Conservation (phyloP, 495 filamentous ascomycete species). For the Poronia punctata region DNA sequence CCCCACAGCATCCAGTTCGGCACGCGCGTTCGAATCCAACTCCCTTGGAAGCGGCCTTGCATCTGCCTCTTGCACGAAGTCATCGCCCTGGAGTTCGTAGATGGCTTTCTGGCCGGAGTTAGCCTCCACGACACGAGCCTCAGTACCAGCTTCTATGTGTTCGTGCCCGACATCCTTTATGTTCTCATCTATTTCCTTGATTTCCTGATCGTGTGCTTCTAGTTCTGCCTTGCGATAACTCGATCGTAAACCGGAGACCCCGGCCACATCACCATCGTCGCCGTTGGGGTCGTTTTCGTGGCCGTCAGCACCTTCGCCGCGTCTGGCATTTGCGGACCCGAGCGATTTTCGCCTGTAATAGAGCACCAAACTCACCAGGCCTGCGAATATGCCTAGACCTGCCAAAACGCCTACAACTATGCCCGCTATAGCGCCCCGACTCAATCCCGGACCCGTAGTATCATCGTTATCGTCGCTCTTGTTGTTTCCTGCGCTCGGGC, state of each 20-base stretch:
- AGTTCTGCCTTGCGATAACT: no score
- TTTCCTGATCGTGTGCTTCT: no score
- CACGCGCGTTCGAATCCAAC: not conserved
- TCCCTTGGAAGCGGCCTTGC: not conserved
- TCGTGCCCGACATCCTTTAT: no score
- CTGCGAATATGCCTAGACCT: not conserved
- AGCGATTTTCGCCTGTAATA: conserved; percentile 1
- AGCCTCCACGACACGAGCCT: no score
- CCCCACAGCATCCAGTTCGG: not conserved
- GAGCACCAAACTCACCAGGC: not conserved
- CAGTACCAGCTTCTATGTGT: not conserved
- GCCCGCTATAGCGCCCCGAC: not conserved
- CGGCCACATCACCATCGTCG: not conserved
- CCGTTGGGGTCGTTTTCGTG: no score
- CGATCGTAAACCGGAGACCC: no score
- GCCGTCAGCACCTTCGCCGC: no score
- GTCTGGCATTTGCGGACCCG: not conserved
- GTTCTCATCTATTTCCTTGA: no score
- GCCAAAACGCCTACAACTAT: not conserved
- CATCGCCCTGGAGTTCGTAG: not conserved
- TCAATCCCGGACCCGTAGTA: not conserved
- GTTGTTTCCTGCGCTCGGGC: not conserved
- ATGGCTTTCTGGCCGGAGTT: not conserved
- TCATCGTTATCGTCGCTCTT: not conserved
- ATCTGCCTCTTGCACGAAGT: not conserved